Percentiles rank a stretch among this genome's conserved stretches.
Conservation (phyloP, 2,329 filamentous ascomycete genomes). For the Leptodontidium sp. region DNA sequence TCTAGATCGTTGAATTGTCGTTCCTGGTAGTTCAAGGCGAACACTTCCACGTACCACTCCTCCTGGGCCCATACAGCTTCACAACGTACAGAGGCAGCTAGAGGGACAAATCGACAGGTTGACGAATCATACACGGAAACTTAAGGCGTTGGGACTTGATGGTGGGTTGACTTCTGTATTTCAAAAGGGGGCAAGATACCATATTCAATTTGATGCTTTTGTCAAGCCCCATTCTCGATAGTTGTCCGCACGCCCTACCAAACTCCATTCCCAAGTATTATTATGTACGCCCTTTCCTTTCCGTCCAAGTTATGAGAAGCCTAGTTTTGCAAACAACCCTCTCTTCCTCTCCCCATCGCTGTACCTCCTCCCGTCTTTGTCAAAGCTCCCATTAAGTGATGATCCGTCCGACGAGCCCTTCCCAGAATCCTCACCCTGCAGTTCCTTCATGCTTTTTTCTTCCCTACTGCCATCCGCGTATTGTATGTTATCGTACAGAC, state of each 20-base stretch:
- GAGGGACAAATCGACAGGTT: neutral
- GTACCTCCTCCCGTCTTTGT: constrained; percentile 13
- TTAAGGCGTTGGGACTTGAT: neutral
- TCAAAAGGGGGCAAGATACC: neutral
- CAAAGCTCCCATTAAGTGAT: constrained; percentile 7
- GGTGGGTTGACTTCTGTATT: neutral
- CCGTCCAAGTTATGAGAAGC: constrained; percentile 14
- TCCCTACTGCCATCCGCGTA: constrained; percentile 38
- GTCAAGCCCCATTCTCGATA: neutral
- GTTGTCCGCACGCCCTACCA: neutral
- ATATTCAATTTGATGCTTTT: constrained; percentile 18
- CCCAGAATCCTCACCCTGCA: constrained; percentile 16
- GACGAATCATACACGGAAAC: neutral
- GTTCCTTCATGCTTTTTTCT: constrained; percentile 19
- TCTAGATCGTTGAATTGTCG: constrained; percentile 57
- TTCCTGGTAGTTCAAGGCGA: constrained; percentile 62
- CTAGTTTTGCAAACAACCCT: constrained; percentile 35
- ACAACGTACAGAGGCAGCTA: constrained; percentile 83
- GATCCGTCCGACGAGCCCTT: constrained; percentile 16
- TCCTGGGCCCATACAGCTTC: constrained; percentile 82
- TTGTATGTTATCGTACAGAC: constrained; percentile 39
- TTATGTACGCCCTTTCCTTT: neutral
- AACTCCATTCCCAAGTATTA: constrained; percentile 11
- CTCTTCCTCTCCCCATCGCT: constrained; percentile 35
- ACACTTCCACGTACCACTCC: constrained; percentile 81